Evolutionary conservation across 371 early-diverging fungal genomes (phyloP).

Genomic region (Mortierella sp.): DNA sequence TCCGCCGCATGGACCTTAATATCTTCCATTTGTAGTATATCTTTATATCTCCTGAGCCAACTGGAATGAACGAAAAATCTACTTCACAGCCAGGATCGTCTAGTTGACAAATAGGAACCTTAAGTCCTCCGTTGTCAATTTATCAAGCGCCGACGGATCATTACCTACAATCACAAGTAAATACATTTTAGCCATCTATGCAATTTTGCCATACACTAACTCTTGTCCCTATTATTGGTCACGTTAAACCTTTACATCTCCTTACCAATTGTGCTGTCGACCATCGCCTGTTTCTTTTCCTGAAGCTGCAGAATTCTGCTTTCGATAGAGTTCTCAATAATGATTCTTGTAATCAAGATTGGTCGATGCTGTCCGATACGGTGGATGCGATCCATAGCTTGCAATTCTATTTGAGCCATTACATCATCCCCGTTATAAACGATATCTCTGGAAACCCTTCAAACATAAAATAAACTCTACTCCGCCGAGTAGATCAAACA

Average conservation of each 20-base stretch:
- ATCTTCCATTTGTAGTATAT: too few species aligned
- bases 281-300: conserved; percentile 94
- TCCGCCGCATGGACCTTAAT: too few species aligned
- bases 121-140: conserved; percentile 87
- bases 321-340: conserved; percentile 97
- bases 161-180: conserved; percentile 43
- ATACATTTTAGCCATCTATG: too few species aligned
- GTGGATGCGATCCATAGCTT: conserved; percentile 94
- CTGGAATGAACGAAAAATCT: too few species aligned
- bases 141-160: conserved; percentile 72
- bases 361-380: conserved; percentile 92
- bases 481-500: background rate
- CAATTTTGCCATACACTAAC: too few species aligned
- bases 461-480: conserved; percentile 13
- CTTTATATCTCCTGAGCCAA: too few species aligned
- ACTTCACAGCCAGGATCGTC: background rate
- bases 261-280: conserved; percentile 90
- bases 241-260: background rate
- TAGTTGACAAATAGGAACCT: conserved; percentile 83
- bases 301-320: conserved; percentile 94
- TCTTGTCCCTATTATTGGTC: too few species aligned
- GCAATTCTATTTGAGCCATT: conserved; percentile 58
- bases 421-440: background rate
- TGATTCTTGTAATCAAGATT: conserved; percentile 87
- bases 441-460: background rate